These are phyloP conservation scores for Aspergillus mulundensis DNA, from an alignment of 495 filamentous ascomycete genomes.

Conservation along the genomic window DNA sequence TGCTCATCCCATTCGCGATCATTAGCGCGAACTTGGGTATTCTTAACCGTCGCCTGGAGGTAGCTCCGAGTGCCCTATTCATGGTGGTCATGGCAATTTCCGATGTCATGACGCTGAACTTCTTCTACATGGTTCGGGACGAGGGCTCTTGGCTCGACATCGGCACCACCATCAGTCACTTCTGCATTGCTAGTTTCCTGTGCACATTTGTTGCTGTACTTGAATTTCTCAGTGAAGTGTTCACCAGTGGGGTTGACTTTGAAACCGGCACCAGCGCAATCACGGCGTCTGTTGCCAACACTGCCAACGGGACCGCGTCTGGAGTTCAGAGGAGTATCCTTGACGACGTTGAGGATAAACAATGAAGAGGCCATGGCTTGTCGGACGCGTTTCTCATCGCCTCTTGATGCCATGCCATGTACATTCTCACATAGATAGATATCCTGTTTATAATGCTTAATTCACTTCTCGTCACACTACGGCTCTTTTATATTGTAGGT, in stretches of 20 bases:
- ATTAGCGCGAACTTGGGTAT: slow-evolving; percentile 93
- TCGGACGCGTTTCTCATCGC: not conserved
- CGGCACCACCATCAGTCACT: slow-evolving; percentile 91
- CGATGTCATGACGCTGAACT: slow-evolving; percentile 90
- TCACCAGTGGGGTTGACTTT: slow-evolving; percentile 79
- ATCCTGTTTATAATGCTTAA: not conserved
- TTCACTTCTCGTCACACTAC: not conserved
- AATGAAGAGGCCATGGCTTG: not conserved
- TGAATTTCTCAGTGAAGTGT: slow-evolving; percentile 79
- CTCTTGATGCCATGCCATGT: slow-evolving; percentile 7
- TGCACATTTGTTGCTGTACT: slow-evolving; percentile 88
- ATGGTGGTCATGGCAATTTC: slow-evolving; percentile 92
- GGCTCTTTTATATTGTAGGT: not conserved
- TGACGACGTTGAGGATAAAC: not conserved
- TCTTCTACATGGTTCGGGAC: slow-evolving; percentile 96
- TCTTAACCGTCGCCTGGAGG: slow-evolving; percentile 77
- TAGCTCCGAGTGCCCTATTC: slow-evolving; percentile 80
- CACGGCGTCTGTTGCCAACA: slow-evolving; percentile 1
- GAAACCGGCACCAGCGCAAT: slow-evolving; percentile 20
- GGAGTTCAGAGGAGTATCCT: not conserved
- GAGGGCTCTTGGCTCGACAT: slow-evolving; percentile 98
- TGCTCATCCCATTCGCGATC: slow-evolving; percentile 90
- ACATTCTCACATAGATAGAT: slow-evolving; percentile 19
- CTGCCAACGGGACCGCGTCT: slow-evolving; percentile 4
- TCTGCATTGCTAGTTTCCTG: slow-evolving; percentile 82